Evolutionary conservation across 768 basidiomycete species (phyloP), one percentile per base, ranked within the genome.

Genomic region (Rhodotorula sphaerocarpa): DNA sequence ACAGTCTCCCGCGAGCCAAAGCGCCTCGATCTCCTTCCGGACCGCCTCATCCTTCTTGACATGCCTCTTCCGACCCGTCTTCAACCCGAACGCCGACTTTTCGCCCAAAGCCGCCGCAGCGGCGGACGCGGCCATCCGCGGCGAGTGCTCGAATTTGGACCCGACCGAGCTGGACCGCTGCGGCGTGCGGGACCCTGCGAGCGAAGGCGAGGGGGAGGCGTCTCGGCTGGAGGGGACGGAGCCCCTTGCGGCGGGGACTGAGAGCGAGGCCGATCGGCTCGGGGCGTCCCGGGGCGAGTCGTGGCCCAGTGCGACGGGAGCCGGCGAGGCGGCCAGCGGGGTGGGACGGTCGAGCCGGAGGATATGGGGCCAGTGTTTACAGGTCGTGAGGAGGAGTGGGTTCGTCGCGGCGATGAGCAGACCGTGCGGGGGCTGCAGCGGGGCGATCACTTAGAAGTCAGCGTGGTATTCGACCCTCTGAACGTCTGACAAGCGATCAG

Each of bases 361-460:
- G 3, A 86, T 75, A 75, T 93, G 88, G 4, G 88, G 87, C 88
- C 70, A 93, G 74, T 90, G 87, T 2, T 79, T 78, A 71, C 87
- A 90, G 2, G 82, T 82, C 55, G 82, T 83, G 71, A 85, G 84
- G 55, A 92, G 86, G 70, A 88, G 84, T 0, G 90, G 90, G 70
- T 92, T 93, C 2, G 90, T 93, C 14, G 89, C 86, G 14, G 90
- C 88, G 5, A 93, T 73, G 9, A 93, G 69, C 5, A 88, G 74
- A 2, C 89, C 90, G 1, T 52, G 84, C 75, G 74, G 60, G 1
- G 70, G 70, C 71, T 71, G 54, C 44, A 11, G 43, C 14, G 28
- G 21, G 23, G 42, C 33, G n/a, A n/a, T 16, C 23, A 15, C 10
- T 41, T 3, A 50, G 11, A 20, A 5, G 42, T 14, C 11, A n/a